Evolutionary conservation across 2,329 filamentous ascomycete species (phyloP).

Genomic region (Pseudocercospora fijiensis): DNA sequence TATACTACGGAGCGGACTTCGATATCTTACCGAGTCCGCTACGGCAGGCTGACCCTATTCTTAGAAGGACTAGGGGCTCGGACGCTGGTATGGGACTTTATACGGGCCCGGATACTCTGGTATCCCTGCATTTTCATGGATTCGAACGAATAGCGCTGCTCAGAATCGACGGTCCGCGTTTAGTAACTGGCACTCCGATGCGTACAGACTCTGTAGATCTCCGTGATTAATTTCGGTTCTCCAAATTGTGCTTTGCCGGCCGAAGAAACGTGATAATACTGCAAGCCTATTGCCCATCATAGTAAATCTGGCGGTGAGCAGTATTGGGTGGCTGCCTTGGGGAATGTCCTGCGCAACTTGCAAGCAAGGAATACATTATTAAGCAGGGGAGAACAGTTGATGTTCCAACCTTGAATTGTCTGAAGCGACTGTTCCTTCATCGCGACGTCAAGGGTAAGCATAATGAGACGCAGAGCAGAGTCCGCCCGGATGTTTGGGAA

Average conservation of each 20-base stretch:
- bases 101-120: no score
- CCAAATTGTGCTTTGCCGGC: not conserved
- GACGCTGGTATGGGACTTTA: no score
- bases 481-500: not conserved
- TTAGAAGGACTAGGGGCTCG: no score
- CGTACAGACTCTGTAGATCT: no score
- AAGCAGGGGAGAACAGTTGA: not conserved
- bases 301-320: not conserved
- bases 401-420: not conserved
- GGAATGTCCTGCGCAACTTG: not conserved
- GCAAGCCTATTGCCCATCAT: not conserved
- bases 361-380: no score
- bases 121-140: no score
- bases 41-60: no score
- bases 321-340: not conserved
- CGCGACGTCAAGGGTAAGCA: not conserved
- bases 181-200: no score
- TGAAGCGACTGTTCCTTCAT: not conserved
- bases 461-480: not conserved
- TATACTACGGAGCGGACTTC: no score
- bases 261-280: not conserved
- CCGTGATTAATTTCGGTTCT: constrained; percentile 3
- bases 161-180: no score
- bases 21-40: no score
- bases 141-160: no score